Conservation (phyloP, 2,329 filamentous ascomycete genomes). For the Fusarium mangiferae region DNA sequence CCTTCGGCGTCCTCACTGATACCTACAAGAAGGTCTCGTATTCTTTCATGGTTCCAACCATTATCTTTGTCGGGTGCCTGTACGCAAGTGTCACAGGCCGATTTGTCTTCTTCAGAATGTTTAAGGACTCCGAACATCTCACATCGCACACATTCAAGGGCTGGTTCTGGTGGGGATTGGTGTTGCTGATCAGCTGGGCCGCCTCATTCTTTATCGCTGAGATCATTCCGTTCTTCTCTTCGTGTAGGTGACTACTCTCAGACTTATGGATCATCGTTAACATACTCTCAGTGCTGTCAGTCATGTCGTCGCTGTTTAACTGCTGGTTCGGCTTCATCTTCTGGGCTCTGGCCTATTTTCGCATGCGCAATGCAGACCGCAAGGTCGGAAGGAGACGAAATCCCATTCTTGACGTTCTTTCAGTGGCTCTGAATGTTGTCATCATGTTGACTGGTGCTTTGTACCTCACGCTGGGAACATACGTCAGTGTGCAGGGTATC, state of each 20-base stretch:
- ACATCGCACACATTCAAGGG: constrained; percentile 81
- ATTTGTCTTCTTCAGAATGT: constrained; percentile 91
- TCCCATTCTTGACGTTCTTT: constrained; percentile 59
- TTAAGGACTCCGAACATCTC: constrained; percentile 81
- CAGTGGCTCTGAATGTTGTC: constrained; percentile 74
- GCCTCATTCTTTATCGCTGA: constrained; percentile 89
- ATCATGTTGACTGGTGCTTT: constrained; percentile 80
- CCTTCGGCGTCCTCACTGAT: constrained; percentile 83
- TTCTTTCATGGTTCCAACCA: constrained; percentile 93
- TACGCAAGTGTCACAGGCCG: constrained; percentile 90
- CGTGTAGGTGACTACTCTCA: constrained; percentile 57
- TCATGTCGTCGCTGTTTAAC: constrained; percentile 89
- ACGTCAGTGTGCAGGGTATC: constrained; percentile 78
- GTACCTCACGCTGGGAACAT: constrained; percentile 84
- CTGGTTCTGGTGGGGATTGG: constrained; percentile 80
- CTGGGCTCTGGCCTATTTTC: constrained; percentile 84
- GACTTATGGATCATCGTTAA: neutral
- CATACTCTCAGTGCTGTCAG: constrained; percentile 61
- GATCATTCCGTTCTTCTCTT: constrained; percentile 92
- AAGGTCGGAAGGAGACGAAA: constrained; percentile 63
- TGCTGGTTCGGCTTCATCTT: constrained; percentile 97
- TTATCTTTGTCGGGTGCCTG: constrained; percentile 89
- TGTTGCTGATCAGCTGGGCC: constrained; percentile 77
- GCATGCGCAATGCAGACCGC: constrained; percentile 74
- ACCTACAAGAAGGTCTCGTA: constrained; percentile 88